Conservation (phyloP, 805 yeast genomes). For the Candida rishiriensis region DNA sequence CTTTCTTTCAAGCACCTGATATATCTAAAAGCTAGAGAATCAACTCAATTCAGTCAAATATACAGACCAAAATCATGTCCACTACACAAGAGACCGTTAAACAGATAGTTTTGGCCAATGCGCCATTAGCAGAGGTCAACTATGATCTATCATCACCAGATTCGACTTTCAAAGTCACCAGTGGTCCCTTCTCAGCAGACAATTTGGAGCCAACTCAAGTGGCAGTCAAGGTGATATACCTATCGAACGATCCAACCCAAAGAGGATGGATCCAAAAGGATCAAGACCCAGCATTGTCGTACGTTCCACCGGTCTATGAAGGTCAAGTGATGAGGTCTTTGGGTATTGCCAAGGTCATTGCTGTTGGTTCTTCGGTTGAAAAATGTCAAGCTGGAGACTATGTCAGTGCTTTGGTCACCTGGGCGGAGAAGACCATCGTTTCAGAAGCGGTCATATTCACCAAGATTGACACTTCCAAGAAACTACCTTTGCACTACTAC, state of each 20-base stretch:
- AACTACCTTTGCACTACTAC: constrained; percentile 38
- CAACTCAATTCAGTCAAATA: too few species aligned
- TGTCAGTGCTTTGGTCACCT: constrained; percentile 36
- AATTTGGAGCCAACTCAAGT: constrained; percentile 23
- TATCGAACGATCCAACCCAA: constrained; percentile 62
- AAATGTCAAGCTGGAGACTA: constrained; percentile 41
- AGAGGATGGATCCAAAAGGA: constrained; percentile 49
- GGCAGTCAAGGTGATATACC: constrained; percentile 39
- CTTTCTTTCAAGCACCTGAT: too few species aligned
- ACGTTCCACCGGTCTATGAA: constrained; percentile 35
- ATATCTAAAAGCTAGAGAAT: too few species aligned
- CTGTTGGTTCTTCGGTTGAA: constrained; percentile 33
- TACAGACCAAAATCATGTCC: too few species aligned
- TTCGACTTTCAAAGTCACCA: constrained; percentile 13
- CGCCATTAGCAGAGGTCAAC: constrained; percentile 1
- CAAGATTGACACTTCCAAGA: constrained; percentile 27
- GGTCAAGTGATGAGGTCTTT: constrained; percentile 41
- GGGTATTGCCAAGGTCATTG: constrained; percentile 48
- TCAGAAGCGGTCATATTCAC: constrained; percentile 23
- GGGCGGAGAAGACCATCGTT: constrained; percentile 46
- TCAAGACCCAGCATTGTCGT: constrained; percentile 28
- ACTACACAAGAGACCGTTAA: neutral
- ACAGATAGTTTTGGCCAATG: constrained; percentile 1
- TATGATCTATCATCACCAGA: constrained; percentile 8
- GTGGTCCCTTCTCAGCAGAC: constrained; percentile 1